These are phyloP conservation scores for Kwoniella dendrophila DNA, from an alignment of 768 basidiomycete species.

Conservation along the genomic window DNA sequence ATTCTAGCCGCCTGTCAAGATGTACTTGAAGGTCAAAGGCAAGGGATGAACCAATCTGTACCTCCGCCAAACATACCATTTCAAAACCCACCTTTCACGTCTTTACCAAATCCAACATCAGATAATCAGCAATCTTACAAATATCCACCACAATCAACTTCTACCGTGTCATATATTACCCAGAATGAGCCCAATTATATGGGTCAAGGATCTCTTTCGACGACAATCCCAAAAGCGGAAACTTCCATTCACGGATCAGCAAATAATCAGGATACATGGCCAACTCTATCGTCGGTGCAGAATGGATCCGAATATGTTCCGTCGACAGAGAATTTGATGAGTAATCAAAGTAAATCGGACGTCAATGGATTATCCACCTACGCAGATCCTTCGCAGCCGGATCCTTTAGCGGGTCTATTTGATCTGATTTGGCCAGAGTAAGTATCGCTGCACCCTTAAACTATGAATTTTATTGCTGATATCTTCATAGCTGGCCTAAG, in stretches of 20 bases:
- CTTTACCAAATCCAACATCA: too few relatives aligned
- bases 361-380: background rate
- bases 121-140: too few relatives aligned
- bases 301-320: background rate
- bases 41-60: background rate
- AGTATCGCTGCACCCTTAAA: background rate
- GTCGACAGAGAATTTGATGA: too few relatives aligned
- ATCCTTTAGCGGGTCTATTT: slow-evolving; percentile 14
- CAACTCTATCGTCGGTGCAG: background rate
- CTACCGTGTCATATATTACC: too few relatives aligned
- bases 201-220: too few relatives aligned
- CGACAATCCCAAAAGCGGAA: slow-evolving; percentile 1
- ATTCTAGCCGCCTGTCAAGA: slow-evolving; percentile 23
- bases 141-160: too few relatives aligned
- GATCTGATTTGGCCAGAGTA: slow-evolving; percentile 45
- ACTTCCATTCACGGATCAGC: too few relatives aligned
- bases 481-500: slow-evolving; percentile 34
- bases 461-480: background rate
- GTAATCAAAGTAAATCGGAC: too few relatives aligned
- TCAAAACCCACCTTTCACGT: background rate
- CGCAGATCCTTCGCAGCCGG: background rate
- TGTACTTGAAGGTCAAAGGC: slow-evolving; percentile 16
- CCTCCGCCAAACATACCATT: background rate
- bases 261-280: background rate
- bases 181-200: too few relatives aligned